Conservation (phyloP, 176 grass and related monocot genomes). For the Metroxylon sagu region DNA sequence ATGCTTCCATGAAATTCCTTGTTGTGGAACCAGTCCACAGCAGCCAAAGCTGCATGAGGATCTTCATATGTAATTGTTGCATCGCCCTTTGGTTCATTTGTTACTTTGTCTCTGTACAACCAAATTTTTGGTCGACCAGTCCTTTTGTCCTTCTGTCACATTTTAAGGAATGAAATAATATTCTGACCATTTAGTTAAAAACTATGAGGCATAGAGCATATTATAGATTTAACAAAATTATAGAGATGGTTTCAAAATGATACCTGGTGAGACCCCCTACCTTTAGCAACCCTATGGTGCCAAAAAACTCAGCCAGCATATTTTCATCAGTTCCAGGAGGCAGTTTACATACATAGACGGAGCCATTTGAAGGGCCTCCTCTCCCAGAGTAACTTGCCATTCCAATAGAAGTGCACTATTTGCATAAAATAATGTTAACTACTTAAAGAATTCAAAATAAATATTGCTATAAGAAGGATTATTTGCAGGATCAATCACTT, state of each 20-base stretch:
- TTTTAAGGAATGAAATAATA: background rate
- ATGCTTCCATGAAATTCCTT: slow-evolving; percentile 81
- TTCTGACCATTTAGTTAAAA: too few species aligned
- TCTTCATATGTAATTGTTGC: slow-evolving; percentile 93
- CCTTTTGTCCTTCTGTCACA: slow-evolving; percentile 87
- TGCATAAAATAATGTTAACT: too few species aligned
- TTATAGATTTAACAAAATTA: slow-evolving; percentile 5
- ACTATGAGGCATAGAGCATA: too few species aligned
- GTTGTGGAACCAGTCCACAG: slow-evolving; percentile 95
- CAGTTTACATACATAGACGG: slow-evolving; percentile 85
- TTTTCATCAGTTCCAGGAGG: slow-evolving; percentile 86
- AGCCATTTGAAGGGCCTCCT: slow-evolving; percentile 47
- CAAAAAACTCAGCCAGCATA: slow-evolving; percentile 94
- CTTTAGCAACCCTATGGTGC: slow-evolving; percentile 99
- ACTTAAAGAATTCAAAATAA: too few species aligned
- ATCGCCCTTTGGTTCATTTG: slow-evolving; percentile 92
- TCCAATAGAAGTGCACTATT: too few species aligned
- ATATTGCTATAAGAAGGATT: too few species aligned
- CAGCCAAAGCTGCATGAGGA: slow-evolving; percentile 83
- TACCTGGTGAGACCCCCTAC: slow-evolving; percentile 76
- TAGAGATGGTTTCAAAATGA: slow-evolving; percentile 34
- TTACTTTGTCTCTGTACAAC: slow-evolving; percentile 86
- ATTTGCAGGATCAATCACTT: too few species aligned
- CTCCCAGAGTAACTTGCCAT: slow-evolving; percentile 48
- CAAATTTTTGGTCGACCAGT: slow-evolving; percentile 86